phyloP scores from a whole-genome alignment of 2,329 filamentous ascomycete species.

The Trichoderma sp. region DNA sequence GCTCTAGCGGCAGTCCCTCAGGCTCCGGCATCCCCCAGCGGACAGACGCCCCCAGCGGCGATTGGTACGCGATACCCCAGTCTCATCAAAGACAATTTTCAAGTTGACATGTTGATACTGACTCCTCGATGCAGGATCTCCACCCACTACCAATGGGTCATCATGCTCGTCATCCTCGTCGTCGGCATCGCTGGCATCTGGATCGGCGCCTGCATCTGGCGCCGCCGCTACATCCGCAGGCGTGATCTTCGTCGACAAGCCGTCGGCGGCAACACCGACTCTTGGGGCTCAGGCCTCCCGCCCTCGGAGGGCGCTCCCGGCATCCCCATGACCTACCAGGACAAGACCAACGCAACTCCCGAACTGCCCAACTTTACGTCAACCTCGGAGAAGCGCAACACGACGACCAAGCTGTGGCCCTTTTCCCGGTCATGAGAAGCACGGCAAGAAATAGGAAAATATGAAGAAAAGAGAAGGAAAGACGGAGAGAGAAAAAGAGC shows the following conservation, averaged over 20 bases:
- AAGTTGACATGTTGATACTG: not conserved
- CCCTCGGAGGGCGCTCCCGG: constrained; percentile 26
- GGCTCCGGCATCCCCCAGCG: not conserved
- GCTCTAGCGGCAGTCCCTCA: constrained; percentile 15
- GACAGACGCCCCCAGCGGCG: constrained; percentile 35
- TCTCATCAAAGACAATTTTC: not conserved
- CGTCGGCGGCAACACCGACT: constrained; percentile 31
- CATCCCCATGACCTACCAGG: constrained; percentile 24
- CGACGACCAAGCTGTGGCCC: constrained; percentile 7
- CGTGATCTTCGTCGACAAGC: constrained; percentile 55
- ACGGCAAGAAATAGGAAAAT: not conserved
- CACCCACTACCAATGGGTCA: constrained; percentile 74
- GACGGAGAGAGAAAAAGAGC: not conserved
- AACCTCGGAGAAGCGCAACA: constrained; percentile 15
- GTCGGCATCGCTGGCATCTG: constrained; percentile 66
- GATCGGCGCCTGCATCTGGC: constrained; percentile 66
- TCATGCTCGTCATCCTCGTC: constrained; percentile 74
- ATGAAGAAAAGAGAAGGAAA: not conserved
- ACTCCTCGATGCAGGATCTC: constrained; percentile 51
- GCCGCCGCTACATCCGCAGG: constrained; percentile 69
- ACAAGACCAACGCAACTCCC: constrained; percentile 13
- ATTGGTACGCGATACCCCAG: constrained; percentile 42
- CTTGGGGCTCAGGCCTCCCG: constrained; percentile 34
- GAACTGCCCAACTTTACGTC: constrained; percentile 11
- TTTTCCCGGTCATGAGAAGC: constrained; percentile 13